phyloP scores from a whole-genome alignment of 1,284 basidiomycete species.

The Ustilago xerochloae region DNA sequence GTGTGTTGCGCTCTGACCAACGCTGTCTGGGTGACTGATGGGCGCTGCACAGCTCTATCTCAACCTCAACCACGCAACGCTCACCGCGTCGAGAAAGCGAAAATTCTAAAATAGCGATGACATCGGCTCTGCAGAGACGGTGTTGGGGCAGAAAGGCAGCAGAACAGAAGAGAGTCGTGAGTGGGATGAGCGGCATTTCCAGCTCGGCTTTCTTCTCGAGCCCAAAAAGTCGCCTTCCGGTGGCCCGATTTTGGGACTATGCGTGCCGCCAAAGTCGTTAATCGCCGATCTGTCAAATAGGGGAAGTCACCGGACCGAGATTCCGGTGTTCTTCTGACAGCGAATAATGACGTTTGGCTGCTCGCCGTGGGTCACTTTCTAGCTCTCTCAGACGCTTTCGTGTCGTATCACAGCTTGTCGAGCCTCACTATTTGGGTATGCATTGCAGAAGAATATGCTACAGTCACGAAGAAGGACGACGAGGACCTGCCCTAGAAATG shows the following conservation, averaged over 20 bases:
- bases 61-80: too few relatives aligned
- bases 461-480: too few relatives aligned
- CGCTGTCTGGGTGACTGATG: too few relatives aligned
- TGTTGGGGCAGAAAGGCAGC: slow-evolving; percentile 1
- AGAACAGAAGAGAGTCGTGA: background rate
- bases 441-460: background rate
- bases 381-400: background rate
- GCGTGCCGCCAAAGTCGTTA: too few relatives aligned
- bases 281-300: slow-evolving; percentile 8
- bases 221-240: slow-evolving; percentile 1
- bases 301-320: background rate
- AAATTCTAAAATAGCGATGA: too few relatives aligned
- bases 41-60: too few relatives aligned
- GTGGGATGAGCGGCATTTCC: too few relatives aligned
- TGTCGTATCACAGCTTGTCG: background rate
- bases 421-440: background rate
- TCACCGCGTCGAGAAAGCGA: too few relatives aligned
- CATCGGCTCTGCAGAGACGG: background rate
- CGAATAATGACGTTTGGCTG: background rate
- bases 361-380: background rate
- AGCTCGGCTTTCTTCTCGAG: slow-evolving; percentile 4
- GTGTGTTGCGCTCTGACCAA: too few relatives aligned
- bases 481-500: slow-evolving; percentile 38
- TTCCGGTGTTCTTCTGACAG: too few relatives aligned
- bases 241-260: background rate